Evolutionary conservation across 148 eudicot genomes (phyloP), one percentile per base, ranked within the genome.

Genomic region (Linanthus parryae): DNA sequence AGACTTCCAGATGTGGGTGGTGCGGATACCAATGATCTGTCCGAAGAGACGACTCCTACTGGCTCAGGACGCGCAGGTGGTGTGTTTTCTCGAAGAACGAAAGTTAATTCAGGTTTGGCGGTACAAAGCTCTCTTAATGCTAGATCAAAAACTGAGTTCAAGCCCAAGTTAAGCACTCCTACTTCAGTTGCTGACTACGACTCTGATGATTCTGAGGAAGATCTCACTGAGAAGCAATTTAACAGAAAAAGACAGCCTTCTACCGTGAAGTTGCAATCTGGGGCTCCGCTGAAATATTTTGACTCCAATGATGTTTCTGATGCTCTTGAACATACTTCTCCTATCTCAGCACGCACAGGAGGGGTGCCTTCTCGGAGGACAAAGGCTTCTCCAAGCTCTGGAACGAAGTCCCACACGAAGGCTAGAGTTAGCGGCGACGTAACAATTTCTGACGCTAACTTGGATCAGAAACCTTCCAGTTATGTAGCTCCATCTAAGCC

Each of bases 331-430:
- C n/a, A n/a, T n/a, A n/a, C n/a, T n/a, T n/a, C n/a, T n/a, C n/a
- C n/a, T n/a, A n/a, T n/a, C n/a, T n/a, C n/a, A n/a, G 66, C 30
- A 21, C 55, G 50, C 50, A 49, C 54, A 2, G 67, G 54, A 47
- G 63, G 74, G 68, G 94, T 74, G 46, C 17, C 62, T 50, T 84
- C 95, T 61, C 69, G 89, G 48, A 81, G 95, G 64, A 83, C 95
- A 15, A 81, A 77, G 58, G 75, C 71, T 46, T 61, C 81, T 41
- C 30, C 73, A 2, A 53, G 42, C 62, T 28, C 63, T 56, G 71
- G 34, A 44, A 56, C 56, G 28, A 65, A 39, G 46, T 63, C 76
- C 46, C 54, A 63, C 35, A 22, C 71, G 1, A 68, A 56, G 58
- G 22, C 29, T 6, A 59, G 44, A 35, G n/a, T n/a, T n/a, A n/a